A percentile compares a stretch with the other conserved stretches of the same genome.
Conservation (phyloP, 805 yeast genomes). For the Cyberlindnera japonica region DNA sequence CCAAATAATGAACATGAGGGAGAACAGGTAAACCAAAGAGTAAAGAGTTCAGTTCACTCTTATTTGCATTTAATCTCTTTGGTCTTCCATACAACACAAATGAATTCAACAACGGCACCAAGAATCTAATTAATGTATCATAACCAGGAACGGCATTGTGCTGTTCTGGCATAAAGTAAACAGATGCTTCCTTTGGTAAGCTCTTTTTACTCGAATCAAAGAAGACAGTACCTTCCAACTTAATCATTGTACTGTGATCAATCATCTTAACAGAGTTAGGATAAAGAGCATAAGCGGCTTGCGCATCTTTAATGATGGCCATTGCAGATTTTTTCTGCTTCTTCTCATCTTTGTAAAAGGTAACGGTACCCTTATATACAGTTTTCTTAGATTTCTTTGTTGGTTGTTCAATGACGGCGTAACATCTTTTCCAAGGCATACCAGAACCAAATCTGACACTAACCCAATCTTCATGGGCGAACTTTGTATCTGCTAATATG, state of each 20-base stretch:
- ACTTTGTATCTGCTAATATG: constrained; percentile 78
- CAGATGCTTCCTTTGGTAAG: constrained; percentile 51
- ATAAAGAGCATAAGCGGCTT: constrained; percentile 82
- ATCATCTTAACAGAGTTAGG: constrained; percentile 81
- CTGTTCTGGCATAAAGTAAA: constrained; percentile 78
- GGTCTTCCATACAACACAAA: constrained; percentile 84
- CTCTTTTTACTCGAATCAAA: constrained; percentile 49
- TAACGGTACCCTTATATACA: constrained; percentile 32
- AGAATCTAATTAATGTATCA: constrained; percentile 79
- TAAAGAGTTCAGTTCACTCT: constrained; percentile 58
- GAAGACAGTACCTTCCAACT: constrained; percentile 76
- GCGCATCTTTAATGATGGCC: constrained; percentile 72
- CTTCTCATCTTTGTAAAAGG: constrained; percentile 81
- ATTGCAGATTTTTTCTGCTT: constrained; percentile 67
- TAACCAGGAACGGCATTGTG: constrained; percentile 82
- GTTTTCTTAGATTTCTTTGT: constrained; percentile 40
- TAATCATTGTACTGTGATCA: constrained; percentile 84
- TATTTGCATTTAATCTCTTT: constrained; percentile 67
- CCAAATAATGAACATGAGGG: constrained; percentile 71
- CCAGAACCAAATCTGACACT: constrained; percentile 94
- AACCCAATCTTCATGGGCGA: constrained; percentile 90
- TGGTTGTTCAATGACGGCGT: constrained; percentile 81
- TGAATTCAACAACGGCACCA: constrained; percentile 71
- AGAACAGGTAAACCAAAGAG: constrained; percentile 81
- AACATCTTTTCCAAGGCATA: constrained; percentile 96